Conservation (phyloP, 441 rosid genomes). For the Populus trichocarpa region DNA sequence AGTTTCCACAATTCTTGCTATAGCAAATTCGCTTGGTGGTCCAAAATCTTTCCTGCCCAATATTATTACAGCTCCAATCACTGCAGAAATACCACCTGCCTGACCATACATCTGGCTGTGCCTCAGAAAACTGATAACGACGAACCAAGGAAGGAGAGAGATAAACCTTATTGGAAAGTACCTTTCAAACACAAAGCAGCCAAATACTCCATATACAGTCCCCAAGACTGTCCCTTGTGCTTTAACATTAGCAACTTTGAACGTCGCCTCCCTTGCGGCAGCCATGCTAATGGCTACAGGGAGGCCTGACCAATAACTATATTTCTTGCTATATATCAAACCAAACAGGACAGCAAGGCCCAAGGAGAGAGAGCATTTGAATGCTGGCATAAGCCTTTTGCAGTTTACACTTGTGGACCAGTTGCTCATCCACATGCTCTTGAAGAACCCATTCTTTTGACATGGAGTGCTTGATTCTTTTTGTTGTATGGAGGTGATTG, state of each 20-base stretch:
- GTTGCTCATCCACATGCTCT: conserved; percentile 18
- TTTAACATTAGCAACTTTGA: conserved; percentile 64
- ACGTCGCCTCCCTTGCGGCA: conserved; percentile 63
- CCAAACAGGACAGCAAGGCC: conserved; percentile 69
- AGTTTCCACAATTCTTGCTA: conserved; percentile 75
- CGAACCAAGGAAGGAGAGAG: conserved; percentile 82
- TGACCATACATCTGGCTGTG: conserved; percentile 73
- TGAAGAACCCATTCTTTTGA: conserved; percentile 15
- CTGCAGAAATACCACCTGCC: conserved; percentile 82
- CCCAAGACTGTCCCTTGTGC: conserved; percentile 91
- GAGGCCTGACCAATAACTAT: conserved; percentile 81
- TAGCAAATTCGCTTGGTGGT: conserved; percentile 70
- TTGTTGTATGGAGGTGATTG: conserved; percentile 3
- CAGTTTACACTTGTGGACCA: conserved; percentile 22
- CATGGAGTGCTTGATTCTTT: conserved; percentile 9
- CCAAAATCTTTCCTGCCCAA: conserved; percentile 76
- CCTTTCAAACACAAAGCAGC: conserved; percentile 65
- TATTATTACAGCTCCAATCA: conserved; percentile 72
- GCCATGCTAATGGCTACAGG: conserved; percentile 68
- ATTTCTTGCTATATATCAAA: conserved; percentile 52
- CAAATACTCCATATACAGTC: conserved; percentile 76
- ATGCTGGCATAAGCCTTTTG: conserved; percentile 44
- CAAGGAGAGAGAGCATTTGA: conserved; percentile 61
- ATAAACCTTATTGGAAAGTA: conserved; percentile 60
- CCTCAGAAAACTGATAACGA: conserved; percentile 57